phyloP scores from a whole-genome alignment of 257 asterid genomes.

The Anisodus tanguticus region DNA sequence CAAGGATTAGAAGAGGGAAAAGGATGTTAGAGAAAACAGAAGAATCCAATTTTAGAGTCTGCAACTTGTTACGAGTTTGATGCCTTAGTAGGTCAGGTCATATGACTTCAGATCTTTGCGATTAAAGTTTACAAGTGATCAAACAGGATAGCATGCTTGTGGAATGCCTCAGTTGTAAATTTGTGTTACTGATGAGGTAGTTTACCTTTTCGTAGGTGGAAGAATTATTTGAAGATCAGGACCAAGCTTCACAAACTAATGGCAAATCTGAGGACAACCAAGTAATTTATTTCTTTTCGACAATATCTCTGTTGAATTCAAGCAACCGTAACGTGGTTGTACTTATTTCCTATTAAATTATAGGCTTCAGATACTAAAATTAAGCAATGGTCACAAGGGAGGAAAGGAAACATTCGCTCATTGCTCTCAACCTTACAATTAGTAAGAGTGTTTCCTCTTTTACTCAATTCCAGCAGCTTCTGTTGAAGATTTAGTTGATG shows the following conservation, averaged over 20 bases:
- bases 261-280: conserved; percentile 54
- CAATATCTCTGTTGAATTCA: not conserved
- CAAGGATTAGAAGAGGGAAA: not conserved
- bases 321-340: not conserved
- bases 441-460: conserved; percentile 49
- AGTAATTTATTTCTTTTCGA: conserved; percentile 45
- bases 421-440: conserved; percentile 85
- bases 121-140: not conserved
- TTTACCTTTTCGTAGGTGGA: conserved; percentile 60
- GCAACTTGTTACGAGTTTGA: conserved; percentile 12
- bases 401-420: conserved; percentile 94
- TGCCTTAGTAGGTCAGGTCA: not conserved
- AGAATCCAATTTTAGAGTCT: not conserved
- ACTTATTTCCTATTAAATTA: not conserved
- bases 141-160: not conserved
- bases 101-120: conserved; percentile 5
- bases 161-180: not conserved
- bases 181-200: not conserved
- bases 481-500: not conserved
- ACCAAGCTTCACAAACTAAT: conserved; percentile 39
- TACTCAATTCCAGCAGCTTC: conserved; percentile 13
- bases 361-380: conserved; percentile 84
- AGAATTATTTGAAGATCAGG: conserved; percentile 57
- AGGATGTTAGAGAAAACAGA: not conserved
- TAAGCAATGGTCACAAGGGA: conserved; percentile 84